Base-by-base conservation (phyloP, 2,329 filamentous ascomycete genomes). In the Ceratocystiopsis sp. region DNA sequence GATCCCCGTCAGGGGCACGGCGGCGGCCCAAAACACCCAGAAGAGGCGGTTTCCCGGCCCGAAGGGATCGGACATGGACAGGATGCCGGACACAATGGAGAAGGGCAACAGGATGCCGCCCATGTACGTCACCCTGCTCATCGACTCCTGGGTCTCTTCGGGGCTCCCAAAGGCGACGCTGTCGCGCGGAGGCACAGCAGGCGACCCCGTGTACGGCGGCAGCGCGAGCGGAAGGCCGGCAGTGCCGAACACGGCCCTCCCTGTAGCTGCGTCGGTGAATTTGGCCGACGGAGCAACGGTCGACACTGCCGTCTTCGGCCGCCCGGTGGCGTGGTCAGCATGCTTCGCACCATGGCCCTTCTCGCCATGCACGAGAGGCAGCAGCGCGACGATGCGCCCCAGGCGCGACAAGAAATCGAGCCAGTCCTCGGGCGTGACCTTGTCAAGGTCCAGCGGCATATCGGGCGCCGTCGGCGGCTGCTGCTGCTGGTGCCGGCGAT, bases 61-160 rank as follows among this genome's bases (percentile, higher is more conserved):
- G 48, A 62, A 71, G 1, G 59, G 53, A 9, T 63, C 63, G 25
- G 62, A 59, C 55, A 71, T 70, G 14, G 63, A 64, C 14, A 71
- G 55, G 10, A 71, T 58, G 13, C 64, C 59, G 0, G 66, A 63
- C 5, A 71, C 61, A 14, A 71, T 58, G 4, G 63, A 65, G 16
- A 70, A 51, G 2, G 68, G 68, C 1, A 70, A 58, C 6, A 71
- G 54, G 1, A 70, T 51, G 0, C 66, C 68, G 40, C 67, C 68
- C 12, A 71, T 58, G 52, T 71, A 71, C 1, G 64, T 57, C 14
- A 71, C 62, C 7, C 68, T 63, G 52, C 67, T 61, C 9, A 70
- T 4, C 25, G 25, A 29, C 25, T 29, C 25, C 25, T 29, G 25
- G 25, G 5, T 29, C 4, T 29, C 25, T 2, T 11, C 10, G 25